Percentiles rank a stretch among this genome's conserved stretches.
Conservation (phyloP, 148 eudicot genomes). For the Linanthus parryae region DNA sequence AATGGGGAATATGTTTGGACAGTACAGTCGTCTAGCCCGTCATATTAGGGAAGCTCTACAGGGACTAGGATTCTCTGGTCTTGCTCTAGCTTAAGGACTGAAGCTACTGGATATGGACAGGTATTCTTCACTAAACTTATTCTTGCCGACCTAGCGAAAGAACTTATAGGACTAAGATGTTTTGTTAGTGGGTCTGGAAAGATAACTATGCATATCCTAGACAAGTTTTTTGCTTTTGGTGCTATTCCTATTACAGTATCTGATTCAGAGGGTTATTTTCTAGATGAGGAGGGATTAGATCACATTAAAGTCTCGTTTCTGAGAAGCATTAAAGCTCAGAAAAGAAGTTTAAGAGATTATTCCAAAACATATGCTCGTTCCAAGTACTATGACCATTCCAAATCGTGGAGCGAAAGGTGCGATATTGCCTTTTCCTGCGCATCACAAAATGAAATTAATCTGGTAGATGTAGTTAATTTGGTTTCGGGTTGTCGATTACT, state of each 20-base stretch:
- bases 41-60: constrained; percentile 92
- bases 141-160: constrained; percentile 77
- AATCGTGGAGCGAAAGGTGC: constrained; percentile 91
- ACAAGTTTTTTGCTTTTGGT: constrained; percentile 82
- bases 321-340: constrained; percentile 78
- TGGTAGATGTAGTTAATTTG: constrained; percentile 77
- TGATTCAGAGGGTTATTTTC: constrained; percentile 93
- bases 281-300: constrained; percentile 93
- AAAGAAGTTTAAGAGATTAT: constrained; percentile 94
- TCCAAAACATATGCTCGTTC: constrained; percentile 91
- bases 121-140: constrained; percentile 88
- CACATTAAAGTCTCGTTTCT: constrained; percentile 67
- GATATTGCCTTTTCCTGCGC: constrained; percentile 95
- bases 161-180: constrained; percentile 89
- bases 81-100: constrained; percentile 71
- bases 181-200: constrained; percentile 96
- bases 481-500: constrained; percentile 87
- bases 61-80: constrained; percentile 90
- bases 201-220: constrained; percentile 88
- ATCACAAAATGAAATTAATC: constrained; percentile 82
- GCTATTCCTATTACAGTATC: constrained; percentile 90
- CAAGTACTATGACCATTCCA: constrained; percentile 87
- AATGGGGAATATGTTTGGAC: constrained; percentile 92
- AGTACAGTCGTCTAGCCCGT: constrained; percentile 82
- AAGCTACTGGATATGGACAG: constrained; percentile 97